Evolutionary conservation across 2,329 filamentous ascomycete genomes (phyloP).

Genomic region (Mycogone perniciosa): DNA sequence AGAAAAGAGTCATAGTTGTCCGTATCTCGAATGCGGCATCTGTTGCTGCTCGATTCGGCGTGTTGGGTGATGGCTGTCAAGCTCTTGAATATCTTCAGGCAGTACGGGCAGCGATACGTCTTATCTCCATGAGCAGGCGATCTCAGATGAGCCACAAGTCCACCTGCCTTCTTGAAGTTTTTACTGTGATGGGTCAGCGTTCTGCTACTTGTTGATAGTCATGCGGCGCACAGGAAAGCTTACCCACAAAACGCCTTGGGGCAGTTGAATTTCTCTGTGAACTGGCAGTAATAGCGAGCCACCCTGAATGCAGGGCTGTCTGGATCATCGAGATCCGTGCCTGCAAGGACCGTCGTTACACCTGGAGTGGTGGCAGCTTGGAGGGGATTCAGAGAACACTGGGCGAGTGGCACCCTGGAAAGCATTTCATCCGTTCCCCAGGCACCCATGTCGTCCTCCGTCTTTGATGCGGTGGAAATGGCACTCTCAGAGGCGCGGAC

Average conservation of each 20-base stretch:
- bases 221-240: constrained; percentile 17
- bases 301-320: constrained; percentile 40
- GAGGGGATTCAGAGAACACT: neutral
- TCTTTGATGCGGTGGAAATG: neutral
- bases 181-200: constrained; percentile 19
- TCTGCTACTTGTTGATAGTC: neutral
- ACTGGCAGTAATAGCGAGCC: constrained; percentile 38
- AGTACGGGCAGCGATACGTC: constrained; percentile 38
- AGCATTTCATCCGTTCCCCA: neutral
- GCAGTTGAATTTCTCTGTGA: constrained; percentile 44
- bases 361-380: constrained; percentile 13
- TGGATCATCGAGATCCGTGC: constrained; percentile 37
- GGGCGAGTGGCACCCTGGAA: too few relatives aligned
- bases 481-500: neutral
- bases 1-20: constrained; percentile 29
- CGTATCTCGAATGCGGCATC: constrained; percentile 38
- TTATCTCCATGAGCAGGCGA: constrained; percentile 34
- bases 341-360: constrained; percentile 9
- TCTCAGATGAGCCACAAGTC: constrained; percentile 37
- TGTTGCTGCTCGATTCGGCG: constrained; percentile 36
- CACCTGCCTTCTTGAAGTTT: constrained; percentile 28
- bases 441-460: neutral
- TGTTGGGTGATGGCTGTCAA: constrained; percentile 42
- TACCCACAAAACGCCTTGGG: constrained; percentile 48
- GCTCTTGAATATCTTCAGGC: constrained; percentile 34